phyloP scores from a whole-genome alignment of 768 basidiomycete genomes.

The Mycena maculata region DNA sequence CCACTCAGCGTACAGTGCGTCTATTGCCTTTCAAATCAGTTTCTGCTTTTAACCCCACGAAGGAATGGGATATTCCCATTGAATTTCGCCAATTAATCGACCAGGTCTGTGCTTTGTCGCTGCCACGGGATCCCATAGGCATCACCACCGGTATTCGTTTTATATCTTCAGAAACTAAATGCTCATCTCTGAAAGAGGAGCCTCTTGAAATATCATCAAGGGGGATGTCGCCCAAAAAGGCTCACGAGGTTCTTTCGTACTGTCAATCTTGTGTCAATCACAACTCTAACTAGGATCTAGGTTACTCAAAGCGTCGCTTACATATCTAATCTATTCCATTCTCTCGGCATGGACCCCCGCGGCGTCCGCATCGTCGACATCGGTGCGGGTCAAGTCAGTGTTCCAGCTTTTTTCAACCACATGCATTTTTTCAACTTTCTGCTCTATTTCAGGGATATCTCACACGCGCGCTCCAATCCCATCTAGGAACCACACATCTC shows the following conservation, averaged over 20 bases:
- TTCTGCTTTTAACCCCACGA: not conserved
- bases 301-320: slow-evolving; percentile 72
- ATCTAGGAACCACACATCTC: slow-evolving; percentile 54
- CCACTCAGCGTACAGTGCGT: slow-evolving; percentile 14
- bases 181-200: slow-evolving; percentile 6
- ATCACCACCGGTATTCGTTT: slow-evolving; percentile 6
- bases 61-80: slow-evolving; percentile 22
- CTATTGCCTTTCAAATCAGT: not conserved
- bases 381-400: slow-evolving; percentile 75
- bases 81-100: slow-evolving; percentile 25
- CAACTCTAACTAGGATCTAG: slow-evolving; percentile 9
- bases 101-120: slow-evolving; percentile 17
- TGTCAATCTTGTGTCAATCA: slow-evolving; percentile 1
- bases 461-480: slow-evolving; percentile 59
- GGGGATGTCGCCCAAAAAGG: slow-evolving; percentile 83
- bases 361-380: slow-evolving; percentile 70
- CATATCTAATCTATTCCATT: slow-evolving; percentile 52
- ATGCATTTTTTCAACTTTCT: slow-evolving; percentile 9
- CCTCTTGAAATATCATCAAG: slow-evolving; percentile 24
- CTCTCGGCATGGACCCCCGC: slow-evolving; percentile 36
- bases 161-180: not conserved
- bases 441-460: slow-evolving; percentile 64
- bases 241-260: slow-evolving; percentile 59
- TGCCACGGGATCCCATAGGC: slow-evolving; percentile 18
- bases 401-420: slow-evolving; percentile 2